Evolutionary conservation across 805 yeast genomes (phyloP).

Genomic region (Candida insectalens): DNA sequence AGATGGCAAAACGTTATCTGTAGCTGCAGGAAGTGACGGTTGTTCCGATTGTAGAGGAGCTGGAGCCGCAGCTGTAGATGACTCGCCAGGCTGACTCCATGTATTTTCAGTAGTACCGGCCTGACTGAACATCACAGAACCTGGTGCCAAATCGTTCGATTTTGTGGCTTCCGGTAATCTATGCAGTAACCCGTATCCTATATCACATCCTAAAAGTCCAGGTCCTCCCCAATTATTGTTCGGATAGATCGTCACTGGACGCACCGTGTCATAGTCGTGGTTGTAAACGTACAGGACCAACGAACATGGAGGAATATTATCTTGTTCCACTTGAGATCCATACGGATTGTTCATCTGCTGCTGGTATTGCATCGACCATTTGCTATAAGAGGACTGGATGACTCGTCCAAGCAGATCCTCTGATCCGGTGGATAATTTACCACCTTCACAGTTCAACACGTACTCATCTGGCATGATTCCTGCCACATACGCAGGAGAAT

Average conservation of each 20-base stretch:
- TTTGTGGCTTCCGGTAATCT: conserved; percentile 51
- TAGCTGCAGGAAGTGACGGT: conserved; percentile 8
- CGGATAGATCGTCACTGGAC: conserved; percentile 80
- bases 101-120: no score
- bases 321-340: conserved; percentile 5
- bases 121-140: conserved; percentile 15
- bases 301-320: conserved; percentile 17
- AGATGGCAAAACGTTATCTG: conserved; percentile 11
- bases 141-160: conserved; percentile 15
- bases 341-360: conserved; percentile 4
- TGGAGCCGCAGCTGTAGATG: neutral
- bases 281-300: conserved; percentile 70
- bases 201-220: conserved; percentile 87
- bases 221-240: conserved; percentile 71
- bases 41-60: no score
- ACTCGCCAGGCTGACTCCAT: no score
- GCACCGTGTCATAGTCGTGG: conserved; percentile 72
- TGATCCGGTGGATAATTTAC: conserved; percentile 78
- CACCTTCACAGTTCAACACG: conserved; percentile 81
- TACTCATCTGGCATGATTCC: conserved; percentile 85
- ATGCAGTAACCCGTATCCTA: conserved; percentile 87
- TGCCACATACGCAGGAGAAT: conserved; percentile 75
- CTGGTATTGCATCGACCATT: conserved; percentile 10
- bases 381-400: conserved; percentile 39
- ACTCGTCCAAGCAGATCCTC: conserved; percentile 68